Conservation (phyloP, 2,329 filamentous ascomycete genomes). For the Lasiodiplodia gonubiensis region DNA sequence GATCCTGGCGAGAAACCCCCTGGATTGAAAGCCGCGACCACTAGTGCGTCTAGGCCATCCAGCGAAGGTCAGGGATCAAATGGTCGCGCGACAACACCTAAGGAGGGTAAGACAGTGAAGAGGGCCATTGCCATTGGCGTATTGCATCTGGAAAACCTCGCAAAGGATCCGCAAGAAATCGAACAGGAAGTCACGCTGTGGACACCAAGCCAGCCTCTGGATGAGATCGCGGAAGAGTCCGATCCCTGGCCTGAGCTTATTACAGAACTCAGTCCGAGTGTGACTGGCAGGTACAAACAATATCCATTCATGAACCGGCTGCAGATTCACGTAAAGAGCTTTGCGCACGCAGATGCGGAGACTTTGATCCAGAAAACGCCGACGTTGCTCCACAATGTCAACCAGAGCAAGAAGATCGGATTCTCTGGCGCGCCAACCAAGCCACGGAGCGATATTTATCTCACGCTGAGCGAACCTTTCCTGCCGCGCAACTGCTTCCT, state of each 20-base stretch:
- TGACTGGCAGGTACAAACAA: conserved; percentile 75
- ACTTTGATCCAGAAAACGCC: conserved; percentile 83
- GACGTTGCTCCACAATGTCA: conserved; percentile 81
- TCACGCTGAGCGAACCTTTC: conserved; percentile 81
- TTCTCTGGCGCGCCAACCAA: conserved; percentile 92
- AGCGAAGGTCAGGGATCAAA: conserved; percentile 21
- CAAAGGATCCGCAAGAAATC: conserved; percentile 72
- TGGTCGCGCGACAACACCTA: conserved; percentile 36
- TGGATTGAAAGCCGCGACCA: conserved; percentile 9
- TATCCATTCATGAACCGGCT: conserved; percentile 76
- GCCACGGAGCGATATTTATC: conserved; percentile 89
- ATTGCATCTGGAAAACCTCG: conserved; percentile 74
- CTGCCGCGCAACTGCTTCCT: conserved; percentile 70
- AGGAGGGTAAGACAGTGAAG: conserved; percentile 60
- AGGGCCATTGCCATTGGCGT: conserved; percentile 79
- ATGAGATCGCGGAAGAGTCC: conserved; percentile 52
- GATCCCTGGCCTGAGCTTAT: conserved; percentile 78
- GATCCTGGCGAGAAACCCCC: conserved; percentile 34
- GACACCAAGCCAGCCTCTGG: conserved; percentile 61
- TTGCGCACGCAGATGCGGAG: conserved; percentile 78
- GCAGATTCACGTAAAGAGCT: conserved; percentile 79
- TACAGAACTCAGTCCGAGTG: conserved; percentile 73
- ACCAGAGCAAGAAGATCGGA: conserved; percentile 84
- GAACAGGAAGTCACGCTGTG: conserved; percentile 81
- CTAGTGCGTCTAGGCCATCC: conserved; percentile 16